Conservation (phyloP, 768 basidiomycete genomes). For the Tephrocybe rancida region DNA sequence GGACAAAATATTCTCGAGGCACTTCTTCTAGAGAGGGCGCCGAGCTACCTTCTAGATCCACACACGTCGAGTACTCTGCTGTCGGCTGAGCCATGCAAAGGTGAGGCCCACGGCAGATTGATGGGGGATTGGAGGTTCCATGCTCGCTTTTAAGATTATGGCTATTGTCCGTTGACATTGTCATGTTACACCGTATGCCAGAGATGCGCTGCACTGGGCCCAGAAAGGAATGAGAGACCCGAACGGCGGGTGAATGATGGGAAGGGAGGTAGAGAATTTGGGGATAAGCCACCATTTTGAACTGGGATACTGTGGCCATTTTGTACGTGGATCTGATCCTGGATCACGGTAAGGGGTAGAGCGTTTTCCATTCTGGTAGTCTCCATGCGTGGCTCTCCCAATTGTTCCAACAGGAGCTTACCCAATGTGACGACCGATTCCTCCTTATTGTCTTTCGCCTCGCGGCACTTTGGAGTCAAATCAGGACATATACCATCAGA, state of each 20-base stretch:
- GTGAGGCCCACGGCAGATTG: constrained; percentile 45
- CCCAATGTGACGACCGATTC: constrained; percentile 25
- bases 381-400: constrained; percentile 20
- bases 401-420: constrained; percentile 36
- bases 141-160: constrained; percentile 1
- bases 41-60: constrained; percentile 28
- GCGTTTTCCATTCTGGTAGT: constrained; percentile 9
- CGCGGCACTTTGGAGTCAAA: constrained; percentile 16
- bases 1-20: constrained; percentile 73
- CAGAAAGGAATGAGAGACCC: constrained; percentile 35
- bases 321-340: constrained; percentile 19
- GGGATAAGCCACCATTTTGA: constrained; percentile 18
- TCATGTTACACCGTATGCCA: constrained; percentile 19
- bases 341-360: constrained; percentile 19
- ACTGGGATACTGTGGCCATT: constrained; percentile 1
- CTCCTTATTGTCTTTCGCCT: constrained; percentile 46
- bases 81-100: constrained; percentile 27
- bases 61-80: constrained; percentile 4
- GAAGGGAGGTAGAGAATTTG: constrained; percentile 18
- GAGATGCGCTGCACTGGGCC: constrained; percentile 14
- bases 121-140: constrained; percentile 18
- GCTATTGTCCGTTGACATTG: constrained; percentile 34
- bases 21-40: constrained; percentile 55
- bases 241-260: constrained; percentile 19
- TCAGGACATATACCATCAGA: constrained; percentile 12